Evolutionary conservation across 2,329 filamentous ascomycete species (phyloP).

Genomic region (Trichoderma gracile): DNA sequence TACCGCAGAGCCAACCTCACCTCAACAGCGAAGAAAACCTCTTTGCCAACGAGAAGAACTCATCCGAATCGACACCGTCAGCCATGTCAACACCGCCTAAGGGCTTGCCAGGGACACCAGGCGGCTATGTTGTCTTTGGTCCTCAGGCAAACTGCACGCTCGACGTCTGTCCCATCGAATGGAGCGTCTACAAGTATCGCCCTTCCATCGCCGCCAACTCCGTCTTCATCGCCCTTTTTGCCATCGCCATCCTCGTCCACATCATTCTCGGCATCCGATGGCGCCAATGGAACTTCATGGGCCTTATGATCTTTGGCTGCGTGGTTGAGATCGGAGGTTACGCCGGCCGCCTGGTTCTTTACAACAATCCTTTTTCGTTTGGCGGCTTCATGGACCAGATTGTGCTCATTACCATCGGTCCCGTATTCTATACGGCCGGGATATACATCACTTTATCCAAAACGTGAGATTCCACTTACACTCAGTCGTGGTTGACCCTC

Average conservation of each 20-base stretch:
- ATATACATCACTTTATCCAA: constrained; percentile 59
- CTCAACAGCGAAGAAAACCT: not conserved
- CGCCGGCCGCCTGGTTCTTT: constrained; percentile 55
- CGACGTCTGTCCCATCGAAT: constrained; percentile 46
- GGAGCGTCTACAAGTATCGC: constrained; percentile 45
- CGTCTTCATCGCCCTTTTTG: constrained; percentile 44
- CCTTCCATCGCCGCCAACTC: constrained; percentile 49
- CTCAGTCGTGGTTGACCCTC: not conserved
- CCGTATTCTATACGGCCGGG: constrained; percentile 42
- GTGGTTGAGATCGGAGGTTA: constrained; percentile 62
- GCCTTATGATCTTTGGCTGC: constrained; percentile 55
- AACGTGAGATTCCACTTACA: constrained; percentile 33
- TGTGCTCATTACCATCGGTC: constrained; percentile 52
- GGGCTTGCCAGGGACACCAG: not conserved
- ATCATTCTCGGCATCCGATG: constrained; percentile 42
- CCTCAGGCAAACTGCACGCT: constrained; percentile 49
- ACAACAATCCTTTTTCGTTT: constrained; percentile 58
- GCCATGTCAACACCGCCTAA: constrained; percentile 1
- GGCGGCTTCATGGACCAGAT: constrained; percentile 65
- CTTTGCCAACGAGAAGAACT: not conserved
- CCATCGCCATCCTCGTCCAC: constrained; percentile 47
- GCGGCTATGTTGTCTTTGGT: constrained; percentile 40
- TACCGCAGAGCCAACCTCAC: not conserved
- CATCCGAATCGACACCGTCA: not conserved
- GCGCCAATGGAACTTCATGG: constrained; percentile 47